These are phyloP conservation scores for Uncinocarpus reesii DNA, from an alignment of 2,329 filamentous ascomycete species.

Conservation along the genomic window DNA sequence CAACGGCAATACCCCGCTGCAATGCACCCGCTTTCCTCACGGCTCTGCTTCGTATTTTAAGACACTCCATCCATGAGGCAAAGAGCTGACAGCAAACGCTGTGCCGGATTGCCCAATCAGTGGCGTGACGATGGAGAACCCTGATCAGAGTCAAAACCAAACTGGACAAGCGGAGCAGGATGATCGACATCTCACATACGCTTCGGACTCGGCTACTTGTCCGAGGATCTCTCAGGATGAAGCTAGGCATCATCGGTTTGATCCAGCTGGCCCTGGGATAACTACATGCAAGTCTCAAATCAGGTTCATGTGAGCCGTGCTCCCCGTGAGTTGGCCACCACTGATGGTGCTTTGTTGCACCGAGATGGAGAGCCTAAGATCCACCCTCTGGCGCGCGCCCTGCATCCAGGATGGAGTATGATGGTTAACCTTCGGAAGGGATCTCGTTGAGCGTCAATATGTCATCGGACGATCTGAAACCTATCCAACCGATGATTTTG, in stretches of 20 bases:
- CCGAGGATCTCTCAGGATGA: too few species aligned
- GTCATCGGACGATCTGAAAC: too few species aligned
- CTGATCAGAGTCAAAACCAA: neutral
- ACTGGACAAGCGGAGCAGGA: neutral
- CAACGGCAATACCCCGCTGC: neutral
- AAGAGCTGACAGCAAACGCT: neutral
- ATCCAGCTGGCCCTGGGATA: neutral
- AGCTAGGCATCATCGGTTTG: too few species aligned
- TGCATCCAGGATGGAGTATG: neutral
- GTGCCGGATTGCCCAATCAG: neutral
- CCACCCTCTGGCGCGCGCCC: neutral
- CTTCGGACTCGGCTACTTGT: slow-evolving; percentile 1
- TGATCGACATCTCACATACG: neutral
- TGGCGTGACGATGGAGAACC: neutral
- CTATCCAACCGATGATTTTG: neutral
- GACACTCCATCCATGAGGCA: slow-evolving; percentile 2
- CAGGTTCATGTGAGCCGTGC: neutral
- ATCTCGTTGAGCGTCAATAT: too few species aligned
- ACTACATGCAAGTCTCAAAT: neutral
- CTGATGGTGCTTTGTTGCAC: neutral
- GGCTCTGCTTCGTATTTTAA: slow-evolving; percentile 11
- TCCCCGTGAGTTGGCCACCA: neutral
- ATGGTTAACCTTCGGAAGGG: too few species aligned
- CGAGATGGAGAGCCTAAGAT: neutral
- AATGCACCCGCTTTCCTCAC: neutral